phyloP scores from a whole-genome alignment of 306 rosid genomes.

The Cucumis melo region DNA sequence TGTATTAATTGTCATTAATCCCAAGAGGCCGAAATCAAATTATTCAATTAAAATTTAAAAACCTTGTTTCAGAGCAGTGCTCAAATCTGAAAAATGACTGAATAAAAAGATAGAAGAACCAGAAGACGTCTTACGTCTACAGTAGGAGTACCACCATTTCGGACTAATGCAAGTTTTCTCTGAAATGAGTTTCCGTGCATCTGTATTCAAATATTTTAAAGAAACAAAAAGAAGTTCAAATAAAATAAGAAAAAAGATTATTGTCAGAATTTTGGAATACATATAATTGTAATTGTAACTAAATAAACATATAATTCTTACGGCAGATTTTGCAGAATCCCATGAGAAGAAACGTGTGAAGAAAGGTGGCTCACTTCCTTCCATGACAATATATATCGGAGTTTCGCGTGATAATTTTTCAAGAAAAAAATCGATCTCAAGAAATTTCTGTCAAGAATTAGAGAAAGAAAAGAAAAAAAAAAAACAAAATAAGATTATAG shows the following conservation, averaged over 20 bases:
- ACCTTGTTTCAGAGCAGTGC: not conserved
- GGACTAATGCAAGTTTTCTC: conserved; percentile 65
- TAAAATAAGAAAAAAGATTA: not conserved
- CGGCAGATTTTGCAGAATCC: conserved; percentile 78
- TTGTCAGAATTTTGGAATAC: conserved; percentile 7
- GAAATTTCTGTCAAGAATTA: conserved; percentile 45
- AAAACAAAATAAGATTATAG: not conserved
- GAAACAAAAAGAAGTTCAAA: not conserved
- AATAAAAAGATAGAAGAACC: not conserved
- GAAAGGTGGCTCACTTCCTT: conserved; percentile 94
- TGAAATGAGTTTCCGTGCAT: conserved; percentile 96
- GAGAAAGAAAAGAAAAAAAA: no score
- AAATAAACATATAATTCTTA: conserved; percentile 23
- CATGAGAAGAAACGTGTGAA: conserved; percentile 94
- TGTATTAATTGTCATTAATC: not conserved
- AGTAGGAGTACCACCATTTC: conserved; percentile 51
- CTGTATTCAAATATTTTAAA: conserved; percentile 28
- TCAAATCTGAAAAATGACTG: not conserved
- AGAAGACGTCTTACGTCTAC: conserved; percentile 34
- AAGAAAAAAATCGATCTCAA: conserved; percentile 69
- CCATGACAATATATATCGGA: conserved; percentile 63
- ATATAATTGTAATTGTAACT: not conserved
- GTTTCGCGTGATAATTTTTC: conserved; percentile 56
- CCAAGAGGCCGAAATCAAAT: not conserved
- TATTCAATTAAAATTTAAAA: not conserved